Conservation (phyloP, 495 filamentous ascomycete genomes). For the Extremus antarcticus region DNA sequence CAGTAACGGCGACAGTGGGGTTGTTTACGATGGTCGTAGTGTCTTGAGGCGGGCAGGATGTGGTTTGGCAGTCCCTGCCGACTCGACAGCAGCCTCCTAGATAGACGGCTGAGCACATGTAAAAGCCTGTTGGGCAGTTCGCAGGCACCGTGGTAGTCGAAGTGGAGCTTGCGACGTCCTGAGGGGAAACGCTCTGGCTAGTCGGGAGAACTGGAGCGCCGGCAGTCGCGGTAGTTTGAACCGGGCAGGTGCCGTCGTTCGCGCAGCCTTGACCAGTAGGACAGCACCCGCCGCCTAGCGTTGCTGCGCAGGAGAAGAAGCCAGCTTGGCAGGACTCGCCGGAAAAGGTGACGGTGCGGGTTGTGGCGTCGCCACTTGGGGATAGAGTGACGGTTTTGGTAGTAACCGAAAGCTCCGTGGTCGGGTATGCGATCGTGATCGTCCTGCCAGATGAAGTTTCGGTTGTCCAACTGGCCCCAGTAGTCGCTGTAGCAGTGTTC, state of each 20-base stretch:
- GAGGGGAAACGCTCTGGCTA: constrained; percentile 21
- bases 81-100: constrained; percentile 70
- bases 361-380: constrained; percentile 20
- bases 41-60: constrained; percentile 42
- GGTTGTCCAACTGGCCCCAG: not conserved
- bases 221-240: constrained; percentile 11
- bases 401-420: not conserved
- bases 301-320: constrained; percentile 39
- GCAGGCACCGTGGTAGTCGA: constrained; percentile 31
- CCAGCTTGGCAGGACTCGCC: constrained; percentile 42
- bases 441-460: not conserved
- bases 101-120: constrained; percentile 56
- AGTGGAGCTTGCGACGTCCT: not conserved
- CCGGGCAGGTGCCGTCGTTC: constrained; percentile 15
- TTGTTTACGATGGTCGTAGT: constrained; percentile 51
- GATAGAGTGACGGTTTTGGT: constrained; percentile 3
- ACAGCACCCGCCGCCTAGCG: constrained; percentile 33
- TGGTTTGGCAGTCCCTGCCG: constrained; percentile 66
- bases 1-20: constrained; percentile 44
- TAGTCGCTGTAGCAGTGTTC: constrained; percentile 9
- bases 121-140: constrained; percentile 62
- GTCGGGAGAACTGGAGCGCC: constrained; percentile 44
- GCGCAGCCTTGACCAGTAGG: constrained; percentile 27
- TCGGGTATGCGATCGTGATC: not conserved
- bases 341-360: constrained; percentile 37